These are phyloP conservation scores for Ceratobasidium sp. DNA, from an alignment of 1,284 basidiomycete species.

Conservation along the genomic window DNA sequence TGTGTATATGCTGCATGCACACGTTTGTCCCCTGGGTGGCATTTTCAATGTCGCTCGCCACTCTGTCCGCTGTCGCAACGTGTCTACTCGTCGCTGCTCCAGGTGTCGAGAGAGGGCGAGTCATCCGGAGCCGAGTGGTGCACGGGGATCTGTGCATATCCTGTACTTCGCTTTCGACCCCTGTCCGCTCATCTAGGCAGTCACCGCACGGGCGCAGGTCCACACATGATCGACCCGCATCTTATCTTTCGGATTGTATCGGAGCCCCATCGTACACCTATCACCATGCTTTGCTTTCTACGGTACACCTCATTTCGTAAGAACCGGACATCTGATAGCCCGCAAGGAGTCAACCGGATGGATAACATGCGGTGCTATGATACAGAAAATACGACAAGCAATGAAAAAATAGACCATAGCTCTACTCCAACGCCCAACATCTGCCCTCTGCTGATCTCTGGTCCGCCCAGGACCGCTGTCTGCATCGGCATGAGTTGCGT, in stretches of 20 bases:
- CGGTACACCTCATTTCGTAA: slow-evolving; percentile 50
- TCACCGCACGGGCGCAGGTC: background rate
- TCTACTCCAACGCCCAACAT: background rate
- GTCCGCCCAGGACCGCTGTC: slow-evolving; percentile 22
- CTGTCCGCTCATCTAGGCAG: background rate
- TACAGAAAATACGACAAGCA: slow-evolving; percentile 1
- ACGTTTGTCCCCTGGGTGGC: too few species aligned
- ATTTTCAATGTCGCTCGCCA: too few species aligned
- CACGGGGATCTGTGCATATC: background rate
- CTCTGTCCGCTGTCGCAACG: background rate
- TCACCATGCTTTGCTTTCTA: background rate
- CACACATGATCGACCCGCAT: background rate
- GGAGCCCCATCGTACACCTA: background rate
- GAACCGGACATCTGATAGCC: slow-evolving; percentile 34
- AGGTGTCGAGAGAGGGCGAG: slow-evolving; percentile 15
- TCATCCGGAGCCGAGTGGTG: slow-evolving; percentile 14
- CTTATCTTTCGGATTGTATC: slow-evolving; percentile 23
- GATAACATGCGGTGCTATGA: background rate
- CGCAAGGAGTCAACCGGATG: slow-evolving; percentile 35
- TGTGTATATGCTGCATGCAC: background rate
- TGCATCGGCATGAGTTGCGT: slow-evolving; percentile 28
- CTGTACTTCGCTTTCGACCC: background rate
- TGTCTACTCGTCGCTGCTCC: background rate
- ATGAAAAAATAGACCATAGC: background rate
- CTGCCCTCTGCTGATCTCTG: background rate